Conservation (phyloP, 495 filamentous ascomycete genomes). For the Penicillium herquei region DNA sequence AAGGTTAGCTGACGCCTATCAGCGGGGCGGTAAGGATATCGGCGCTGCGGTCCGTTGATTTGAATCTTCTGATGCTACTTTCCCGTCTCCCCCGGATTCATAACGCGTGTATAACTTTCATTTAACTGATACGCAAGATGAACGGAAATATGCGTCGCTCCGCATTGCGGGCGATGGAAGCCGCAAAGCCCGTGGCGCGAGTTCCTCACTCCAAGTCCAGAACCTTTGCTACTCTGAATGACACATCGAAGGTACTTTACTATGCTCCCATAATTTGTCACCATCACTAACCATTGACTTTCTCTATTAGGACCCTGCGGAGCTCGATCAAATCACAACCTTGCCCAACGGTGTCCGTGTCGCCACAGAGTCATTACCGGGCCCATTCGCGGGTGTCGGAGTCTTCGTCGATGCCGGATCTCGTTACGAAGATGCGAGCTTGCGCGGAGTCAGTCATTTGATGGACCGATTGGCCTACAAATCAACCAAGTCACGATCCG, state of each 20-base stretch:
- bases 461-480: slow-evolving; percentile 97
- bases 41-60: slow-evolving; percentile 21
- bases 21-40: slow-evolving; percentile 18
- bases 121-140: slow-evolving; percentile 3
- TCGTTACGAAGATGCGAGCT: slow-evolving; percentile 81
- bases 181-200: slow-evolving; percentile 39
- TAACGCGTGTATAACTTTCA: slow-evolving; percentile 9
- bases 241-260: slow-evolving; percentile 38
- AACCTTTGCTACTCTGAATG: slow-evolving; percentile 41
- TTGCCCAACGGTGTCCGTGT: slow-evolving; percentile 93
- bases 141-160: slow-evolving; percentile 42
- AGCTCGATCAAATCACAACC: slow-evolving; percentile 84
- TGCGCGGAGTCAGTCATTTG: slow-evolving; percentile 92
- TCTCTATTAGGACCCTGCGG: slow-evolving; percentile 70
- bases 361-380: slow-evolving; percentile 91
- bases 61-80: slow-evolving; percentile 23
- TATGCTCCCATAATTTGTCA: background rate
- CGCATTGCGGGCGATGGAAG: slow-evolving; percentile 45
- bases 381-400: slow-evolving; percentile 91
- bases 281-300: slow-evolving; percentile 8
- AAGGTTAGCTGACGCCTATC: background rate
- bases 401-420: slow-evolving; percentile 98
- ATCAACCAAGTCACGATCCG: slow-evolving; percentile 70
- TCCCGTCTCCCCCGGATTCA: slow-evolving; percentile 15
- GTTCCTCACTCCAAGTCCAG: slow-evolving; percentile 41